Base-by-base conservation (phyloP, 2,329 filamentous ascomycete genomes). In the Paecilomyces niveus region DNA sequence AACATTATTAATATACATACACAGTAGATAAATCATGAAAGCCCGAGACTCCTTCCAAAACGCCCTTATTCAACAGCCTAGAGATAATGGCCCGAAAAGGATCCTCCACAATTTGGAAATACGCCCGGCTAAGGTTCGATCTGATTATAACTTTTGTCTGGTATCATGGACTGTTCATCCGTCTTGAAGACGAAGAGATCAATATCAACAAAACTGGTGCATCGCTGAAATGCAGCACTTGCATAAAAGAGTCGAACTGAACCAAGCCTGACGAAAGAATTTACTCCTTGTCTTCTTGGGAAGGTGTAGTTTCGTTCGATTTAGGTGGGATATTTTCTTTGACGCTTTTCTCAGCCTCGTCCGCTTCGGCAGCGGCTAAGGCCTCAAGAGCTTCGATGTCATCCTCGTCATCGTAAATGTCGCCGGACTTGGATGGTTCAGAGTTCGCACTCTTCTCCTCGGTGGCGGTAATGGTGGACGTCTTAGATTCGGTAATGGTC, bases 371-470 rank as follows among this genome's bases (percentile, higher is more conserved):
- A 51, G 70, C 72, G 33, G 69, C 70, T 35, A 78, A 63, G 53
- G 72, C 73, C 59, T 78, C 74, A 29, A 78, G 62, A 22, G 74
- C 74, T 56, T 78, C 77, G 18, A 73, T 61, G 35, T 69, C 68
- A 60, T 78, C 77, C 50, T 73, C 71, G 33, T 60, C 75, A 62
- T 71, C 72, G 22, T 68, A 67, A 45, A 52, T 59, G 35, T 65
- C 56, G 15, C 54, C 31, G 18, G 64, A 58, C n/a, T 69, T 64
- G 9, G 65, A 64, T 26, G 59, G 39, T 39, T 63, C 60, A 18
- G 50, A 57, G 2, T 63, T 60, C 29, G 54, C 52, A 18, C 33
- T 54, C 21, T 31, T 53, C 18, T 54, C 35, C 32, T 39, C 39
- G 45, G 54, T 22, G 24, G n/a, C n/a, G 9, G 11, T 35, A 22